Base-by-base conservation (phyloP, 345 rosid species). In the Lepidium aucheri region DNA sequence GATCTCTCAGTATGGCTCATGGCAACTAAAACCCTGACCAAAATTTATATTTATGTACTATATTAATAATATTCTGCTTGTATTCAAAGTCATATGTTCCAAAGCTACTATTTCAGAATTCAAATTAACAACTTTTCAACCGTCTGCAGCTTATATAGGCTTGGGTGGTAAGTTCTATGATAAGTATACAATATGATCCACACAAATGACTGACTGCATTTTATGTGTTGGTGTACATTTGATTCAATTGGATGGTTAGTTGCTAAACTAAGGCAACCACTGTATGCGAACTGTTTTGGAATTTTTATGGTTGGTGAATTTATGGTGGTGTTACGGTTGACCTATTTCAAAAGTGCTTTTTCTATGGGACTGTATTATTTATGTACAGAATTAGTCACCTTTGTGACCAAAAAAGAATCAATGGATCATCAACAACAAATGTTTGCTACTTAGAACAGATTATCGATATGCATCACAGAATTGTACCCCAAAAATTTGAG, bases 31-130 rank as follows among this genome's bases (percentile, higher is more conserved):
- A 46, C 40, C 38, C 51, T 70, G 30, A 59, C n/a, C 60, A 72
- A 40, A 61, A 57, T 57, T 34, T 65, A 65, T 65, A 50, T 50
- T 33, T 39, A 30, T 57, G 42, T 46, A 47, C n/a, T n/a, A 63
- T 45, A 54, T 54, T 36, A 1, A 2, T 10, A 53, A 10, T 16
- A 34, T 16, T 26, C 24, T 46, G 5, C 42, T 28, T 63, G 58
- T 63, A n/a, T 5, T n/a, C 5, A 56, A 62, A 71, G 65, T 56
- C 38, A 55, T 63, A 53, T 71, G 58, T 56, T 63, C 54, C 70
- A 46, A 54, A 46, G 49, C 68, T 53, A 41, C 63, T 9, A 35
- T 2, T 63, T 53, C 24, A 54, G 55, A 12, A 22, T 35, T 61
- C 5, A 13, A 56, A 16, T 10, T 42, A 10, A 39, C 13, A 17